Conservation (phyloP, 1,139 yeast genomes). For the Candida frijolesensis region DNA sequence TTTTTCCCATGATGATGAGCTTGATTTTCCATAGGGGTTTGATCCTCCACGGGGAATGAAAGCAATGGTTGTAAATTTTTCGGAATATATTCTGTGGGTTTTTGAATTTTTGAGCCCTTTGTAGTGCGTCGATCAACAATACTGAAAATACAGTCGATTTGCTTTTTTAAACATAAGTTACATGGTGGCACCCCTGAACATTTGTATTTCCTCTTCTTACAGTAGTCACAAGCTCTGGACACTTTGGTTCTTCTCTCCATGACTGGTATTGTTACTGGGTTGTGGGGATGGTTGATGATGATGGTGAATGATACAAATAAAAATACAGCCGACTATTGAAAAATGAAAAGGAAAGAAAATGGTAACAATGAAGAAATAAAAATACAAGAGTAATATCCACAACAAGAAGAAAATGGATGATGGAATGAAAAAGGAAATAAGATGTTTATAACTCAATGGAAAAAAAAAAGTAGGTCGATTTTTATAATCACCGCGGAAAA, state of each 20-base stretch:
- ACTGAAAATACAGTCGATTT: conserved; percentile 26
- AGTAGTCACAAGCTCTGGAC: conserved; percentile 43
- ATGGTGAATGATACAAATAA: neutral
- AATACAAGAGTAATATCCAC: too few species aligned
- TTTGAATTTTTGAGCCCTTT: conserved; percentile 15
- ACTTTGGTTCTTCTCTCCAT: conserved; percentile 29
- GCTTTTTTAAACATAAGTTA: conserved; percentile 27
- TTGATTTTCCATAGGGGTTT: neutral
- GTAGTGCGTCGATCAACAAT: conserved; percentile 24
- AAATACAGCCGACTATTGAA: neutral
- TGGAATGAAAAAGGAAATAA: too few species aligned
- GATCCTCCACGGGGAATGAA: conserved; percentile 12
- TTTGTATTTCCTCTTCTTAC: conserved; percentile 40
- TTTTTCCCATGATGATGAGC: neutral
- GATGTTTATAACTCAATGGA: too few species aligned
- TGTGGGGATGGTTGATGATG: neutral
- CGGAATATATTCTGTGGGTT: conserved; percentile 13
- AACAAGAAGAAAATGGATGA: neutral
- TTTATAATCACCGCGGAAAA: neutral
- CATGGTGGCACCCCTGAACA: conserved; percentile 33
- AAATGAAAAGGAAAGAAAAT: neutral
- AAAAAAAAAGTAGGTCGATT: too few species aligned
- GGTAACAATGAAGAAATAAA: too few species aligned
- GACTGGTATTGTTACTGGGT: too few species aligned
- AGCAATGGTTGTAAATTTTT: conserved; percentile 14